Evolutionary conservation across 2,329 filamentous ascomycete species (phyloP).

Genomic region (Exophiala calicioides): DNA sequence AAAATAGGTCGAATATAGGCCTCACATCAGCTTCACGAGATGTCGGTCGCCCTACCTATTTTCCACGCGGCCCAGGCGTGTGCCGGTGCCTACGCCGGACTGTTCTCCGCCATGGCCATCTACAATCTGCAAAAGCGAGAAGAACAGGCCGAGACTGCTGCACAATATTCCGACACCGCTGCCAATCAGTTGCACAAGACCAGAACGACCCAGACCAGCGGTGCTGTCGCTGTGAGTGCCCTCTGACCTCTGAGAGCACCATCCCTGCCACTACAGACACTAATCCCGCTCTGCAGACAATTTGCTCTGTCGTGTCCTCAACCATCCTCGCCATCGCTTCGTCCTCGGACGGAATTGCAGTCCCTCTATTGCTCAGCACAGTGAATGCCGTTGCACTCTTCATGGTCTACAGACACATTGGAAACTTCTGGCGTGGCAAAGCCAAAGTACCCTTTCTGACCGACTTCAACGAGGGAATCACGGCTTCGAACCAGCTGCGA

Average conservation of each 20-base stretch:
- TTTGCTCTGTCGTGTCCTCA: conserved; percentile 17
- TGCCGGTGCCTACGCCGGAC: conserved; percentile 11
- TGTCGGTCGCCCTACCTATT: conserved; percentile 18
- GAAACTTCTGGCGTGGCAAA: conserved; percentile 23
- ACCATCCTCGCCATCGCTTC: conserved; percentile 14
- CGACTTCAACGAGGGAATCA: conserved; percentile 24
- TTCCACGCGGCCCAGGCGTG: conserved; percentile 22
- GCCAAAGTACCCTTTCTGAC: conserved; percentile 21
- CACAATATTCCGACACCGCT: conserved; percentile 23
- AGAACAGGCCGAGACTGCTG: conserved; percentile 21
- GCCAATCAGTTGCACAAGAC: conserved; percentile 25
- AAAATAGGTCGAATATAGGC: too few species aligned
- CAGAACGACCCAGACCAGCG: conserved; percentile 25
- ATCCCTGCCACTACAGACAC: neutral
- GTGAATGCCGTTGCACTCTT: conserved; percentile 14
- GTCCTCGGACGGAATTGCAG: conserved; percentile 8
- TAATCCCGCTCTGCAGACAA: conserved; percentile 4
- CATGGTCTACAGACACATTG: conserved; percentile 20
- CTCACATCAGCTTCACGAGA: too few species aligned
- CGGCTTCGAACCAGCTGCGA: conserved; percentile 18
- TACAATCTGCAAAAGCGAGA: conserved; percentile 24
- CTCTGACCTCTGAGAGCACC: neutral
- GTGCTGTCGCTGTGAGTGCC: conserved; percentile 23
- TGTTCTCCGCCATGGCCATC: conserved; percentile 26
- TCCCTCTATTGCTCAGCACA: conserved; percentile 19